A percentile compares a stretch with the other conserved stretches of the same genome.
Evolutionary conservation across 352 stramenopile species (phyloP).

Genomic region (Peronosclerospora sorghi): DNA sequence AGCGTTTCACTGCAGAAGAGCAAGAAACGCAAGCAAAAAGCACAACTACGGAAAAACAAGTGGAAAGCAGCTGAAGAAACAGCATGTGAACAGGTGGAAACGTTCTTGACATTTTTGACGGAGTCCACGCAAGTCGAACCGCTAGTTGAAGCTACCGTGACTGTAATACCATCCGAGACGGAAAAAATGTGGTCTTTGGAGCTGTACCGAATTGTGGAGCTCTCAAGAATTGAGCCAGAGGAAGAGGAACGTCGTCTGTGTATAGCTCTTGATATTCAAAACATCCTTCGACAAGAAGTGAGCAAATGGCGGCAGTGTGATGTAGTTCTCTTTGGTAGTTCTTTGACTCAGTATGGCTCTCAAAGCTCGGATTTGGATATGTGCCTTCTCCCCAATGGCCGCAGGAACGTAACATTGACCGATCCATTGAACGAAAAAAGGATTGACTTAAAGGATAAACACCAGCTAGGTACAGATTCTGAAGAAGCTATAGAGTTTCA

Average conservation of each 20-base stretch:
- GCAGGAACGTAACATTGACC: not conserved
- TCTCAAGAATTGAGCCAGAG: slow-evolving; percentile 29
- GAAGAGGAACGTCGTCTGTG: slow-evolving; percentile 32
- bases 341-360: slow-evolving; percentile 62
- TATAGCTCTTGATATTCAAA: slow-evolving; percentile 37
- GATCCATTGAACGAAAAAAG: slow-evolving; percentile 23
- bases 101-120: slow-evolving; percentile 43
- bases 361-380: slow-evolving; percentile 67
- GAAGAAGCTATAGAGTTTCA: slow-evolving; percentile 20
- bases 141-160: not conserved
- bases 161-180: slow-evolving; percentile 1
- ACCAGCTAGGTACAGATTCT: slow-evolving; percentile 4
- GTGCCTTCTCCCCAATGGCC: slow-evolving; percentile 35
- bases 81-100: slow-evolving; percentile 33
- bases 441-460: slow-evolving; percentile 18
- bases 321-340: slow-evolving; percentile 65
- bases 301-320: slow-evolving; percentile 40
- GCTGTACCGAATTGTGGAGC: slow-evolving; percentile 29
- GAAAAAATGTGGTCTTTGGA: slow-evolving; percentile 19
- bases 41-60: slow-evolving; percentile 21
- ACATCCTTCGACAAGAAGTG: slow-evolving; percentile 25
- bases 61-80: slow-evolving; percentile 13
- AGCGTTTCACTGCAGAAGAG: slow-evolving; percentile 6
- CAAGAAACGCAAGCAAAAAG: slow-evolving; percentile 21
- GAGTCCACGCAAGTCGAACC: slow-evolving; percentile 9